Evolutionary conservation across 164 flowering plant genomes (phyloP).

Genomic region (Nymphaea thermarum): DNA sequence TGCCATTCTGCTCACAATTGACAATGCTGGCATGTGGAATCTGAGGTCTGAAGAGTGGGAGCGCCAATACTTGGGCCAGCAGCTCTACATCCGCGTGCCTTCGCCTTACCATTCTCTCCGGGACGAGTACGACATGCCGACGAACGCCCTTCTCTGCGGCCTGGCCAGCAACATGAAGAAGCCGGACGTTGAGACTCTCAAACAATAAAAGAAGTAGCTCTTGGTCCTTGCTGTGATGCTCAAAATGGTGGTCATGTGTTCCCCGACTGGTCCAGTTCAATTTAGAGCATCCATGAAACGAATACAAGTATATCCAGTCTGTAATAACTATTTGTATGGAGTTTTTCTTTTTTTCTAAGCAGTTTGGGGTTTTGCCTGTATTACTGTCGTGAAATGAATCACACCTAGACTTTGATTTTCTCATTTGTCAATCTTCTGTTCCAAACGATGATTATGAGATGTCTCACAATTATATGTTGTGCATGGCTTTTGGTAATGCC

Average conservation of each 20-base stretch:
- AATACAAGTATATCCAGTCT: not conserved
- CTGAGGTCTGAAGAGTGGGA: slow-evolving; percentile 1
- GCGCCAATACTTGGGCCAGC: slow-evolving; percentile 2
- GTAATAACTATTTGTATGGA: not conserved
- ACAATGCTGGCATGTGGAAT: slow-evolving; percentile 2
- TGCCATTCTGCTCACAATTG: slow-evolving; percentile 1
- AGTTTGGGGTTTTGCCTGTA: not conserved
- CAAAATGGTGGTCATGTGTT: not conserved
- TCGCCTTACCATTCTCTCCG: not conserved
- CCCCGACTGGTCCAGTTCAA: not conserved
- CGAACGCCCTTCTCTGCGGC: not conserved
- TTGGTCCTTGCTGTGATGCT: not conserved
- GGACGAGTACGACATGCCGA: not conserved
- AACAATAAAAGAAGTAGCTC: not conserved
- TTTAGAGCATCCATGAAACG: not conserved
- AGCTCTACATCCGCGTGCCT: not conserved
- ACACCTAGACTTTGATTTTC: not conserved
- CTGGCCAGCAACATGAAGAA: not conserved
- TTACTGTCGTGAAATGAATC: not conserved
- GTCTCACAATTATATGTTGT: no score
- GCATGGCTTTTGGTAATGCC: no score
- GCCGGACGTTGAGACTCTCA: not conserved
- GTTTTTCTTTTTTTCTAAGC: not conserved
- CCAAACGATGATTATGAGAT: no score
- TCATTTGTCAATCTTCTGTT: no score